Base-by-base conservation (phyloP, 257 asterid species). In the Ligustrum vulgare region DNA sequence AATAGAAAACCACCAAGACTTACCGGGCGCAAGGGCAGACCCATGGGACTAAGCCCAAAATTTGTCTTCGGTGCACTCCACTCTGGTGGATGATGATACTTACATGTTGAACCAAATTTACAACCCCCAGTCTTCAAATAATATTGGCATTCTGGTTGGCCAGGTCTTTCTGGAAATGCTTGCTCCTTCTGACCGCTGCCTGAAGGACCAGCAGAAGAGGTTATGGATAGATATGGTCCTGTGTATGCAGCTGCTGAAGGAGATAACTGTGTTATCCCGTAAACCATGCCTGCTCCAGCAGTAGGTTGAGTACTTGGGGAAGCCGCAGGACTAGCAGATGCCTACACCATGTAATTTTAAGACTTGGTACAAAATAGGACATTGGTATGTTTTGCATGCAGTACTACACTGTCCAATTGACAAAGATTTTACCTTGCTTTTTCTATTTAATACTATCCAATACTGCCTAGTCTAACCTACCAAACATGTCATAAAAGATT, bases 21-120 rank as follows among this genome's bases (percentile, higher is more conserved):
- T 88, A 94, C 98, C 74, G 95, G 96, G 80, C 98, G 98, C 76
- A 91, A 81, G 25, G 98, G 98, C 51, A 92, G 89, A 47, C 98
- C 98, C 91, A 84, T 83, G 9, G 92, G 90, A 83, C 98, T 89
- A 78, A 94, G 98, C 63, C 77, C 76, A 65, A 81, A 81, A 82
- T 60, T 89, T 69, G 89, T 63, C 83, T 78, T 87, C 12, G 87
- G 82, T 72, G 86, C 88, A 80, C 79, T 75, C 90, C 83, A 77
- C 69, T 89, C 96, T 65, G 90, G 87, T 58, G 98, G 98, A 76
- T 94, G 98, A 78, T 92, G 90, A 82, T 87, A 94, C 85, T 89
- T 92, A 86, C 98, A 94, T 6, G 98, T 79, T 25, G 91, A 43
- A 62, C 98, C 96, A 80, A 75, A 94, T 86, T 87, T 94, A 86